Base-by-base conservation (phyloP, 805 yeast species). In the Wickerhamiella azymoides region DNA sequence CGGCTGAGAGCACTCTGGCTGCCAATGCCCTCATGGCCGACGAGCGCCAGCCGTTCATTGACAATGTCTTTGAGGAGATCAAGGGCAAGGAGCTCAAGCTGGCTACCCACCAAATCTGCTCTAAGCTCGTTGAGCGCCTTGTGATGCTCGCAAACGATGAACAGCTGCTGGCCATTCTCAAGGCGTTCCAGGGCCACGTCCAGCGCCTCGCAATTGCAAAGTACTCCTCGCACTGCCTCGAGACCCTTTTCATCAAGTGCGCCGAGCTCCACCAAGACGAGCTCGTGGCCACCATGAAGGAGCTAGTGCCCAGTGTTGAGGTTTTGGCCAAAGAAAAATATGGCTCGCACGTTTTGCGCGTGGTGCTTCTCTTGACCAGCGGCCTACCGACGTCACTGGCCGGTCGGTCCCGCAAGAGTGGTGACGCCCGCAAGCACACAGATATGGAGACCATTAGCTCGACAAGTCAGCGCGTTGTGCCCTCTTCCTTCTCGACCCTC, bases 51-150 rank as follows among this genome's bases (percentile, higher is more conserved):
- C 79, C 80, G 1, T 86, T 89, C 57, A 77, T 84, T 26, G 62
- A 72, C 2, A 79, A 92, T 54, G 83, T 89, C 1, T 70, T 88
- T 53, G 89, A 80, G 52, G 98, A 92, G 65, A 74, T 86, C 18
- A 70, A 72, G 40, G 96, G 95, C 2, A 86, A 88, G 56, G 97
- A 89, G 62, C 67, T 92, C 54, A 89, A 92, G 62, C 69, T 89
- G 36, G 95, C 83, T 3, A 89, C 96, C 2, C 88, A 89, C 58
- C 96, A 88, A 58, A 85, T 89, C 47, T 86, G 96, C 62, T 89
- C 97, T 19, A 89, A 89, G 60, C 69, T 92, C 48, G 71, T 92
- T 69, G 98, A 89, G 63, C 71, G 98, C 58, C 66, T 89, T 50
- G 73, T 89, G n/a, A 63, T 83, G 36, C 65, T 68, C 16, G 80